Percentiles rank a stretch among this genome's conserved stretches.
Evolutionary conservation across 148 eudicot genomes (phyloP).

Genomic region (Agrostemma githago): DNA sequence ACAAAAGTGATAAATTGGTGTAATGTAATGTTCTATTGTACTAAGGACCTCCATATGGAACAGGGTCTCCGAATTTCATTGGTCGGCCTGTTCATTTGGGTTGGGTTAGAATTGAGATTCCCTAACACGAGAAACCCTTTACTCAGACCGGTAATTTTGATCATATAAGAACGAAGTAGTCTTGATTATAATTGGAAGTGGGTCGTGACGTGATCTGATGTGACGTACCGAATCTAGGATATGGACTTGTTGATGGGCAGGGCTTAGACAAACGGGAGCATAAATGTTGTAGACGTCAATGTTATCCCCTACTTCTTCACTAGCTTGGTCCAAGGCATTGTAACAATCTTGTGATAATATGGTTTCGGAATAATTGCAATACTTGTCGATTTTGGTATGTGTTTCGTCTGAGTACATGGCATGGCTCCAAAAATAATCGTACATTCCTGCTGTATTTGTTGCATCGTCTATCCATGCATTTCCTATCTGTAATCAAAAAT

Average conservation of each 20-base stretch:
- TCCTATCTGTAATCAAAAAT: conserved; percentile 30
- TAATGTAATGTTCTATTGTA: too few species aligned
- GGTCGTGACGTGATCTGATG: not conserved
- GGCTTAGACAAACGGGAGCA: conserved; percentile 23
- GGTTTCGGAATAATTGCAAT: conserved; percentile 19
- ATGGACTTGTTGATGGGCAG: conserved; percentile 16
- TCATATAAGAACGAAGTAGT: too few species aligned
- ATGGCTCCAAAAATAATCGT: conserved; percentile 37
- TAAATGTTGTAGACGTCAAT: conserved; percentile 42
- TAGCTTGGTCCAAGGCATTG: not conserved
- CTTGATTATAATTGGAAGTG: too few species aligned
- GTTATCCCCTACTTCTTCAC: conserved; percentile 22
- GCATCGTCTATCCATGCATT: conserved; percentile 34
- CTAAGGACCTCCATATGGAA: too few species aligned
- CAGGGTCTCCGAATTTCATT: too few species aligned
- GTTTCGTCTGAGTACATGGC: conserved; percentile 34
- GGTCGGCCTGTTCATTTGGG: too few species aligned
- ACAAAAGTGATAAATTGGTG: too few species aligned
- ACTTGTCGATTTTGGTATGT: conserved; percentile 20
- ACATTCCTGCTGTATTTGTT: conserved; percentile 25
- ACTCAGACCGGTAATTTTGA: too few species aligned
- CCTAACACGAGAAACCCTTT: too few species aligned
- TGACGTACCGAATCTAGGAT: conserved; percentile 26
- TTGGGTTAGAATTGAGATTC: too few species aligned
- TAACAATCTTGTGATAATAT: conserved; percentile 12